Evolutionary conservation across 2,329 filamentous ascomycete genomes (phyloP).

Genomic region (Epichloe hybrida): DNA sequence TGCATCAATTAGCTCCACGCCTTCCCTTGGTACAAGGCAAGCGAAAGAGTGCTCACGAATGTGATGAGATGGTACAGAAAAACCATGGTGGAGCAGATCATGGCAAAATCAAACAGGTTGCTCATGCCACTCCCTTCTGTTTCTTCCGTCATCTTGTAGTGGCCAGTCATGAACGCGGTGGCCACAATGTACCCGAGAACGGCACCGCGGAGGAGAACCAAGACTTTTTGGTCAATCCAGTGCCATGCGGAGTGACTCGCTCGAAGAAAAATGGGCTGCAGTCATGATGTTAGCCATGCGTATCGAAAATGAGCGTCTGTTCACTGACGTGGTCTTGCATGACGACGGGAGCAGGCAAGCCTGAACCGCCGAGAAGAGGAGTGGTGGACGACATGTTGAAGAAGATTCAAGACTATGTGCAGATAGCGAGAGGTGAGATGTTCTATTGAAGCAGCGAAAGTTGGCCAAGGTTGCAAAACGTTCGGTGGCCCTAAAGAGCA

Average conservation of each 20-base stretch:
- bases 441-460: not conserved
- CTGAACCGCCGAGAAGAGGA: conserved; percentile 19
- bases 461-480: not conserved
- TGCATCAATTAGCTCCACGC: conserved; percentile 10
- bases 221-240: conserved; percentile 29
- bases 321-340: conserved; percentile 22
- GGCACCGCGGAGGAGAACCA: conserved; percentile 29
- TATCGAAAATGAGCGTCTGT: not conserved
- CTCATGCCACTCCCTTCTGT: conserved; percentile 26
- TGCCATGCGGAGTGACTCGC: conserved; percentile 38
- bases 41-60: conserved; percentile 24
- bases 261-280: conserved; percentile 36
- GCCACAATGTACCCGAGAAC: conserved; percentile 30
- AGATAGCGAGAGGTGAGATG: not conserved
- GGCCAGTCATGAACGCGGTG: conserved; percentile 26
- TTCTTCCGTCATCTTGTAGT: conserved; percentile 31
- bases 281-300: not conserved
- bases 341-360: conserved; percentile 19
- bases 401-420: not conserved
- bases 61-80: conserved; percentile 31
- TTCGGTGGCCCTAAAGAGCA: not conserved
- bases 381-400: conserved; percentile 20
- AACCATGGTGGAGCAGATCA: conserved; percentile 28
- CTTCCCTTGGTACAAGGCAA: not conserved
- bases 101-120: conserved; percentile 36